Percentiles rank a stretch among this genome's conserved stretches.
Conservation (phyloP, 139 green algal species). For the Coccomyxa sp. region DNA sequence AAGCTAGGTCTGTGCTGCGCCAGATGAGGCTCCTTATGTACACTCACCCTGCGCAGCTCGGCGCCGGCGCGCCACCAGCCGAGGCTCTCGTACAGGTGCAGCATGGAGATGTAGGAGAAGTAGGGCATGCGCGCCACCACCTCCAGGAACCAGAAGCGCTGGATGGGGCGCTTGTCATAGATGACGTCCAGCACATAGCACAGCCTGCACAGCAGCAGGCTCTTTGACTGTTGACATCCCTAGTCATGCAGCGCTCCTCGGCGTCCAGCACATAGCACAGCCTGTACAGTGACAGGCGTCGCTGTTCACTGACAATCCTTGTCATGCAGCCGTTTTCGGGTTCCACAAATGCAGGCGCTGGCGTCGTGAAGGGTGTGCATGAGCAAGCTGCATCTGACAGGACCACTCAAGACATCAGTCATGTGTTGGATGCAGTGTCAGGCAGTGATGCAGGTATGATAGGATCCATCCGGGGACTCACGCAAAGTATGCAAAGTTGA, state of each 20-base stretch:
- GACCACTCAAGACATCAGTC: no score
- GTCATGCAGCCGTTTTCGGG: slow-evolving; percentile 14
- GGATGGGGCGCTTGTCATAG: slow-evolving; percentile 71
- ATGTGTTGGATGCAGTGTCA: no score
- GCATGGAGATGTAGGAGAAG: slow-evolving; percentile 92
- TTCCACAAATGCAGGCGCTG: slow-evolving; percentile 48
- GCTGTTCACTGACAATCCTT: no score
- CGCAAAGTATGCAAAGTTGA: slow-evolving; percentile 63
- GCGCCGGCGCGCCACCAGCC: slow-evolving; percentile 83
- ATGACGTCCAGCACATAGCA: slow-evolving; percentile 70
- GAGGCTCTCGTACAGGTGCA: slow-evolving; percentile 91
- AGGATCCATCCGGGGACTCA: no score
- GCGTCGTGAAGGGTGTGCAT: no score
- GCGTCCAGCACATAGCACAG: slow-evolving; percentile 76
- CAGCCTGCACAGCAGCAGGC: no score
- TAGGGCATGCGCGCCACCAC: slow-evolving; percentile 93
- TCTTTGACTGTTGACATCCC: no score
- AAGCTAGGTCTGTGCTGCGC: not conserved
- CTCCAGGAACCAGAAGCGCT: slow-evolving; percentile 92
- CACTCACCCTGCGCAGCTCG: slow-evolving; percentile 61
- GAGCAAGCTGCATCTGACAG: no score
- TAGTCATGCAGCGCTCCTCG: not conserved
- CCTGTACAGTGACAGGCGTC: no score
- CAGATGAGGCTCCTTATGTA: not conserved
- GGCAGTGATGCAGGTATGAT: no score